These are phyloP conservation scores for Litchi chinensis DNA, from an alignment of 345 rosid genomes.

Conservation along the genomic window DNA sequence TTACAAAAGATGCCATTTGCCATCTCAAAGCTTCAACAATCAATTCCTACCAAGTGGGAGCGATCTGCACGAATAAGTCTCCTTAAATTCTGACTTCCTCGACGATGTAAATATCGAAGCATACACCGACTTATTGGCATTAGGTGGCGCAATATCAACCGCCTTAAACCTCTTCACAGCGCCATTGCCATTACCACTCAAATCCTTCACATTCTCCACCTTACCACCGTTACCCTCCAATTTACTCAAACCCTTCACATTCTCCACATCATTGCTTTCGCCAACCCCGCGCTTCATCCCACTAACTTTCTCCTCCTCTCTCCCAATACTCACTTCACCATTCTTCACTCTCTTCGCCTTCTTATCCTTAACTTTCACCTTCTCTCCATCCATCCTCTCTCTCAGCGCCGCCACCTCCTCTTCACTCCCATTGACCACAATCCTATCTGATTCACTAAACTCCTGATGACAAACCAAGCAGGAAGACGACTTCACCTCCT, in stretches of 20 bases:
- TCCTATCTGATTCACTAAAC: constrained; percentile 61
- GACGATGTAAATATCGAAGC: constrained; percentile 92
- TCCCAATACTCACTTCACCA: constrained; percentile 31
- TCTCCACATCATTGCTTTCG: constrained; percentile 38
- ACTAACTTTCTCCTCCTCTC: constrained; percentile 23
- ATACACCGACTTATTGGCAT: constrained; percentile 84
- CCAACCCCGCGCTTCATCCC: constrained; percentile 50
- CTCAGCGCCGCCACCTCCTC: constrained; percentile 71
- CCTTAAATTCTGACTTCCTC: constrained; percentile 64
- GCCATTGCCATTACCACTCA: constrained; percentile 39
- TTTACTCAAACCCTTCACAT: constrained; percentile 28
- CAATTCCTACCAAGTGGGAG: constrained; percentile 87
- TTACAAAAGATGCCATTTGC: constrained; percentile 1
- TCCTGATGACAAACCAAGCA: constrained; percentile 90
- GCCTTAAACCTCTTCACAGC: constrained; percentile 69
- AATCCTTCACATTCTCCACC: constrained; percentile 37
- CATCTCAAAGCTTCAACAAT: constrained; percentile 24
- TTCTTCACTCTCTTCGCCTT: constrained; percentile 62
- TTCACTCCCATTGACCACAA: constrained; percentile 81
- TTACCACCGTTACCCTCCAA: constrained; percentile 45
- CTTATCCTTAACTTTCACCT: constrained; percentile 57
- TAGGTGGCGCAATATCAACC: constrained; percentile 56
- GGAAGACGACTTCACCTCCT: constrained; percentile 81
- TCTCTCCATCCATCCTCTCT: constrained; percentile 76
- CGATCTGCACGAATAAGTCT: constrained; percentile 82